Evolutionary conservation across 2,329 filamentous ascomycete species (phyloP).

Genomic region (Ascochyta viciae-villosae): DNA sequence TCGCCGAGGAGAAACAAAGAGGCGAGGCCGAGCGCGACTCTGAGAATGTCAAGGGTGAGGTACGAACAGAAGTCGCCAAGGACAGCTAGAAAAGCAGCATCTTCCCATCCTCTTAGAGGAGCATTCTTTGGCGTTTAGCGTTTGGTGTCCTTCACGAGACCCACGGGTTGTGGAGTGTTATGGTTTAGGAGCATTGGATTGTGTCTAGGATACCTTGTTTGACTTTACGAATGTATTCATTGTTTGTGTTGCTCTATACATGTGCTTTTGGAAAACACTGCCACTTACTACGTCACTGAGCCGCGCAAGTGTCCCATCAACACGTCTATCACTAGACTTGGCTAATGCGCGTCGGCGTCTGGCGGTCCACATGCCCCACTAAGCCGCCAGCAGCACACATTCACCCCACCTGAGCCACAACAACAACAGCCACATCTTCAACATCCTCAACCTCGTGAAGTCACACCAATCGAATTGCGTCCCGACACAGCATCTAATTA

Average conservation of each 20-base stretch:
- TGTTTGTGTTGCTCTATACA: too few relatives aligned
- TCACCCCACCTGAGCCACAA: constrained; percentile 32
- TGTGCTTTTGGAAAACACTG: too few relatives aligned
- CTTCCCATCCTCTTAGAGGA: neutral
- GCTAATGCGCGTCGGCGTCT: constrained; percentile 6
- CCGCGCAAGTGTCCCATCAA: constrained; percentile 1
- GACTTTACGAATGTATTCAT: neutral
- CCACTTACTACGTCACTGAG: neutral
- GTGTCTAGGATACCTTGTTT: constrained; percentile 26
- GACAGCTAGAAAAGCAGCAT: constrained; percentile 17
- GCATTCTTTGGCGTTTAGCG: constrained; percentile 22
- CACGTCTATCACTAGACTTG: neutral
- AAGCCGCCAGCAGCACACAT: constrained; percentile 22
- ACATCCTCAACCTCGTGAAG: neutral
- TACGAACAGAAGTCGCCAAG: constrained; percentile 38
- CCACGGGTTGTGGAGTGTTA: constrained; percentile 21
- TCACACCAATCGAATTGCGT: neutral
- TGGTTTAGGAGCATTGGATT: constrained; percentile 22
- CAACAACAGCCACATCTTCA: constrained; percentile 10
- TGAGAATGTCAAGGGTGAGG: constrained; percentile 42
- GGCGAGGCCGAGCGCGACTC: constrained; percentile 37
- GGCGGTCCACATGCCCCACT: constrained; percentile 13
- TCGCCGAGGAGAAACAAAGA: constrained; percentile 33
- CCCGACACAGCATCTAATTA: too few relatives aligned
- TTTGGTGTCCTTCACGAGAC: constrained; percentile 15